Conservation (phyloP, 192 early-diverging fungal genomes). For the Thoreauomyces humboldtii region DNA sequence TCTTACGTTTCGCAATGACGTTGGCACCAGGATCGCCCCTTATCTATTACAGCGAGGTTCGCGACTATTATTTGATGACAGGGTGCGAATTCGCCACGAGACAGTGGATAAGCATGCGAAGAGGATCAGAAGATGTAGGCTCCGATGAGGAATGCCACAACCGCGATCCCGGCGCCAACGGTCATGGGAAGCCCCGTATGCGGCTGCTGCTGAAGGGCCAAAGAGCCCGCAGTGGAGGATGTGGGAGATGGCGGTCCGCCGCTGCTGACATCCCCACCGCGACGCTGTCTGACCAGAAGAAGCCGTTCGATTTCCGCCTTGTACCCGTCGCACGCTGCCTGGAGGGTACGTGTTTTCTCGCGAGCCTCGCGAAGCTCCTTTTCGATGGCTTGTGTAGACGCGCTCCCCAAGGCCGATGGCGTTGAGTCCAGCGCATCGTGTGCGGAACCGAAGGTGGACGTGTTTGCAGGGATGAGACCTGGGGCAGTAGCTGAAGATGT, state of each 20-base stretch:
- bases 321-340: conserved; percentile 52
- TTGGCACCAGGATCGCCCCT: no score
- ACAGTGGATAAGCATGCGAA: no score
- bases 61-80: no score
- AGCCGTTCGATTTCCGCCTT: conserved; percentile 54
- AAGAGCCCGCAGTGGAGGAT: background rate
- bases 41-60: no score
- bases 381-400: background rate
- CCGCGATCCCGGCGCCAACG: conserved; percentile 4
- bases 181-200: conserved; percentile 5
- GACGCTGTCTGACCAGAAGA: conserved; percentile 41
- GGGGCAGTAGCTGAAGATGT: background rate
- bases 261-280: background rate
- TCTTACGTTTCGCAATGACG: no score
- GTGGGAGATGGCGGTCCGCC: background rate
- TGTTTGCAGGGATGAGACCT: background rate
- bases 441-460: background rate
- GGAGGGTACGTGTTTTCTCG: conserved; percentile 43
- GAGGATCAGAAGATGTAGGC: conserved; percentile 9
- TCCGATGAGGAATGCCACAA: conserved; percentile 1
- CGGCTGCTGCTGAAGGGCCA: background rate
- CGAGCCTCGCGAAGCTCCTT: conserved; percentile 32
- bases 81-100: no score
- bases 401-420: no score
- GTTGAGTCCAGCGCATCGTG: background rate